Percentiles rank a stretch among this genome's conserved stretches.
Conservation (phyloP, 371 early-diverging fungal genomes). For the Mortierella polycephala region DNA sequence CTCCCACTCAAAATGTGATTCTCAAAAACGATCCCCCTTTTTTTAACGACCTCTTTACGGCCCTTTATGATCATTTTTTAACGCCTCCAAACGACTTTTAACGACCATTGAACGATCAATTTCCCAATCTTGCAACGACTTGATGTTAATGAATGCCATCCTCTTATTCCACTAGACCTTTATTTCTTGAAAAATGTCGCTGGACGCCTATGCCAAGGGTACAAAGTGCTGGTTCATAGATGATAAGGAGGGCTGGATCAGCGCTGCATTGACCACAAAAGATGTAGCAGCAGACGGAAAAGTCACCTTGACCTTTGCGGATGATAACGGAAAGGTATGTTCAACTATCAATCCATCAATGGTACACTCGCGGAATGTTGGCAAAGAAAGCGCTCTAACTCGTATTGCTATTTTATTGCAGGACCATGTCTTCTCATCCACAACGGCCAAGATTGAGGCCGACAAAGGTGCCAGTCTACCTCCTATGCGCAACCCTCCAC, state of each 20-base stretch:
- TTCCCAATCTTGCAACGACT: conserved; percentile 11
- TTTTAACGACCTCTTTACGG: conserved; percentile 1
- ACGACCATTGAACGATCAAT: no score
- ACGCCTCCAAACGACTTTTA: background rate
- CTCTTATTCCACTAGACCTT: conserved; percentile 22
- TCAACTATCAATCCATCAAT: background rate
- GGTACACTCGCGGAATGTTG: background rate
- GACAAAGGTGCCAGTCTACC: conserved; percentile 78
- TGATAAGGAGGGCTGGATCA: conserved; percentile 88
- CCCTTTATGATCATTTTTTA: background rate
- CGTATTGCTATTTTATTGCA: conserved; percentile 30
- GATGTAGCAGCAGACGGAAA: conserved; percentile 64
- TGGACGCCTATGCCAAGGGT: conserved; percentile 75
- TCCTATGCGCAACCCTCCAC: conserved; percentile 90
- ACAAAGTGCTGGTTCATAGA: conserved; percentile 92
- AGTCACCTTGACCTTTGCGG: conserved; percentile 72
- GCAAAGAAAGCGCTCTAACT: background rate
- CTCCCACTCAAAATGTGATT: background rate
- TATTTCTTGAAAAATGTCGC: conserved; percentile 58
- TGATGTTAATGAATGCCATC: conserved; percentile 5
- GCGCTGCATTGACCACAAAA: conserved; percentile 71
- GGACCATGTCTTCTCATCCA: conserved; percentile 80
- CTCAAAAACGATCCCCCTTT: no score
- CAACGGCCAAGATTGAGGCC: conserved; percentile 73
- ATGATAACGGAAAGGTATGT: conserved; percentile 70